Percentiles rank a stretch among this genome's conserved stretches.
Conservation (phyloP, 148 eudicot species). For the Heliosperma pusillum region DNA sequence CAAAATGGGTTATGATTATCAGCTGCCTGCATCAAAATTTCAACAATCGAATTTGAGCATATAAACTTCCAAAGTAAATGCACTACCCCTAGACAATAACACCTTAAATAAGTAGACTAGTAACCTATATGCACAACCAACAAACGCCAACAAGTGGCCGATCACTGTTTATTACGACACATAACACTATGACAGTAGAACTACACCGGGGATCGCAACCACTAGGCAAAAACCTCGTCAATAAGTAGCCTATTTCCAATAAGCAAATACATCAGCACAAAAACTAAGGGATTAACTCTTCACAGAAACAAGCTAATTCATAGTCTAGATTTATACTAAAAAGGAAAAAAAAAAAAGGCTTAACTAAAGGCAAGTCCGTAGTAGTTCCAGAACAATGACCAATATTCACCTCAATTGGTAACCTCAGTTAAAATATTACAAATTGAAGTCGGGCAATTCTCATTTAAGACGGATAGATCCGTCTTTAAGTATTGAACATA, state of each 20-base stretch:
- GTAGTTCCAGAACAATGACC: no score
- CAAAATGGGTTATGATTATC: conserved; percentile 4
- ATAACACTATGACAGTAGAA: no score
- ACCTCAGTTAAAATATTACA: no score
- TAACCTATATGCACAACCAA: neutral
- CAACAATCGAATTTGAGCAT: conserved; percentile 1
- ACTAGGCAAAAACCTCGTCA: neutral
- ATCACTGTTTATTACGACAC: neutral
- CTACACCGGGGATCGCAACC: neutral
- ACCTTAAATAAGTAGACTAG: neutral
- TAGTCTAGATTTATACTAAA: neutral
- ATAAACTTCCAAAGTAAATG: neutral
- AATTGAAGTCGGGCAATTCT: no score
- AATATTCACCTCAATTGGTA: neutral
- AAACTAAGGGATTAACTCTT: neutral
- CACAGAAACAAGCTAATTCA: conserved; percentile 9
- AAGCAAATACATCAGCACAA: neutral
- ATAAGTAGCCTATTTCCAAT: neutral
- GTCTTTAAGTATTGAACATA: conserved; percentile 2
- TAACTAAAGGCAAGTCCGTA: no score
- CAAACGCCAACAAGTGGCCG: neutral
- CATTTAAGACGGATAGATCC: no score
- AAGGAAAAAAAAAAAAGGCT: no score
- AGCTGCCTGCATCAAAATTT: conserved; percentile 36
- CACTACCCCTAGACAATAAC: neutral